A percentile compares a stretch with the other conserved stretches of the same genome.
Conservation (phyloP, 805 yeast genomes). For the Nakazawaea wyomingensis region DNA sequence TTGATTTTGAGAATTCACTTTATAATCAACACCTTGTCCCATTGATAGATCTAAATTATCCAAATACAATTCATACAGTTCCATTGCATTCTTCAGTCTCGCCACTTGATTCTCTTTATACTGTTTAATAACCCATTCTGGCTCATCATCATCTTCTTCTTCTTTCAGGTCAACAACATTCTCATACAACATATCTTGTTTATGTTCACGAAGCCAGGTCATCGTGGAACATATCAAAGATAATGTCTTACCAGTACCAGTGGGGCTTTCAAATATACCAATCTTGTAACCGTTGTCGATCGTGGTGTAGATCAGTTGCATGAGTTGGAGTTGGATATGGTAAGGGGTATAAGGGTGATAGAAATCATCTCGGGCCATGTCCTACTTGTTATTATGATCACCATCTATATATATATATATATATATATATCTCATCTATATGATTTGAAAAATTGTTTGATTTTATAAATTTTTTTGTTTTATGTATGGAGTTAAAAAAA, state of each 20-base stretch:
- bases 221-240: slow-evolving; percentile 80
- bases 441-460: too few relatives aligned
- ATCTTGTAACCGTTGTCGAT: slow-evolving; percentile 50
- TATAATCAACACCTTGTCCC: slow-evolving; percentile 15
- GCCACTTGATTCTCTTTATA: slow-evolving; percentile 29
- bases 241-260: slow-evolving; percentile 91
- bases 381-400: background rate
- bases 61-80: slow-evolving; percentile 37
- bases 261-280: slow-evolving; percentile 87
- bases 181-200: slow-evolving; percentile 14
- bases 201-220: slow-evolving; percentile 65
- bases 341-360: slow-evolving; percentile 83
- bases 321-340: slow-evolving; percentile 67
- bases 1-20: slow-evolving; percentile 20
- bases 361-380: slow-evolving; percentile 25
- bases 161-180: slow-evolving; percentile 21
- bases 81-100: slow-evolving; percentile 23
- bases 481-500: too few relatives aligned
- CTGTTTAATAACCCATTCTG: slow-evolving; percentile 33
- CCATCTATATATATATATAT: too few relatives aligned
- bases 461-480: too few relatives aligned
- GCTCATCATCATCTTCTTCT: slow-evolving; percentile 38
- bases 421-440: too few relatives aligned
- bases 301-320: slow-evolving; percentile 68
- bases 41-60: slow-evolving; percentile 28